phyloP scores from a whole-genome alignment of 1,284 basidiomycete species.

The Ceratobasidium theobromae region DNA sequence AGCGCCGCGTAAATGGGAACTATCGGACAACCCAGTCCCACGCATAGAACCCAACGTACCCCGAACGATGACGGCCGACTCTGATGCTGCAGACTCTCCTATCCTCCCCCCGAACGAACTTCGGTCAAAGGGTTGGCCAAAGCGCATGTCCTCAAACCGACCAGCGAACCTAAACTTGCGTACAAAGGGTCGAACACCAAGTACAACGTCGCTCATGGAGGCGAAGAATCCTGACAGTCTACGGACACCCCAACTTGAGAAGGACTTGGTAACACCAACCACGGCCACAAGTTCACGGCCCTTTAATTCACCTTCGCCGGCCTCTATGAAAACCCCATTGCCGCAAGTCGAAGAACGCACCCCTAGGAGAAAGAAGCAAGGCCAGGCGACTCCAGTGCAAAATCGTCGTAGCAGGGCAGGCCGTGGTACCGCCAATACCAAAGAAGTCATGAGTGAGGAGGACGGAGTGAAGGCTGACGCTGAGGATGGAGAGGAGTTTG shows the following conservation, averaged over 20 bases:
- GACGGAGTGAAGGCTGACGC: conserved; percentile 38
- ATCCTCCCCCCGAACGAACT: not conserved
- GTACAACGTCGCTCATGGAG: conserved; percentile 3
- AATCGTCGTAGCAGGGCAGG: conserved; percentile 4
- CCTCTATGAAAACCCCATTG: not conserved
- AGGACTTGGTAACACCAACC: conserved; percentile 16
- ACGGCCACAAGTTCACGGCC: not conserved
- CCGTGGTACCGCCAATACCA: conserved; percentile 4
- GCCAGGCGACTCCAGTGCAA: conserved; percentile 2
- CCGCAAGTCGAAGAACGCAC: conserved; percentile 23
- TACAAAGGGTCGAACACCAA: conserved; percentile 5
- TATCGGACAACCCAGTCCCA: conserved; percentile 24
- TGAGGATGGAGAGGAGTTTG: conserved; percentile 37
- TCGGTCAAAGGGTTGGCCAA: conserved; percentile 1
- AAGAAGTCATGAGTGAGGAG: conserved; percentile 36
- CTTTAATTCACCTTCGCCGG: conserved; percentile 1
- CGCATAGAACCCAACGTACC: conserved; percentile 13
- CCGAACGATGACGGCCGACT: conserved; percentile 9
- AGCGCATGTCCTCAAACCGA: conserved; percentile 13
- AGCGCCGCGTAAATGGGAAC: conserved; percentile 17
- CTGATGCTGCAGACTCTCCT: conserved; percentile 27
- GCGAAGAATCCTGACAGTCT: conserved; percentile 4
- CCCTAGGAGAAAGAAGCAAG: conserved; percentile 10
- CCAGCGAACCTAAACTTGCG: conserved; percentile 12
- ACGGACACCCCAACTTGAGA: conserved; percentile 15